Percentiles rank a stretch among this genome's conserved stretches.
Conservation (phyloP, 2,329 filamentous ascomycete species). For the Fusarium mundagurra region DNA sequence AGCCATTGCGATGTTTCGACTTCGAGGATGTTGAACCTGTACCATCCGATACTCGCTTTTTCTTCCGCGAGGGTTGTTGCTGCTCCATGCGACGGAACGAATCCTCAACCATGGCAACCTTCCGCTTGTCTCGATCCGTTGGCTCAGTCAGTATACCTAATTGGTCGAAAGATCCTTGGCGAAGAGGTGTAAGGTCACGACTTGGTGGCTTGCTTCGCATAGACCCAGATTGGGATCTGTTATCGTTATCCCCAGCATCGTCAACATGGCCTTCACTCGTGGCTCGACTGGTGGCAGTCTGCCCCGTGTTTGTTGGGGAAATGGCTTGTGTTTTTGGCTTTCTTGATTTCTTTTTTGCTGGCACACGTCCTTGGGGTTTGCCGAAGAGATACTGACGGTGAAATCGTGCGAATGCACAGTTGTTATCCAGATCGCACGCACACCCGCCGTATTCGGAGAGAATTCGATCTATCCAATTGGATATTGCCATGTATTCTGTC, state of each 20-base stretch:
- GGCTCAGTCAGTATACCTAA: conserved; percentile 70
- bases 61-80: conserved; percentile 66
- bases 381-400: conserved; percentile 64
- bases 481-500: conserved; percentile 68
- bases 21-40: conserved; percentile 48
- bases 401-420: conserved; percentile 72
- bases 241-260: conserved; percentile 64
- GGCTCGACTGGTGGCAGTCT: conserved; percentile 70
- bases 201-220: conserved; percentile 73
- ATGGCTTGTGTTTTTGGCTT: conserved; percentile 65
- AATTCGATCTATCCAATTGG: conserved; percentile 73
- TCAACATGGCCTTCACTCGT: conserved; percentile 70
- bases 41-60: conserved; percentile 70
- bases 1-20: conserved; percentile 53
- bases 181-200: conserved; percentile 70
- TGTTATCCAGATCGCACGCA: conserved; percentile 72
- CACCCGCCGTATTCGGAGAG: conserved; percentile 83
- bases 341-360: conserved; percentile 61
- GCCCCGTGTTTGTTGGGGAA: conserved; percentile 70
- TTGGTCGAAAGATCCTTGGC: conserved; percentile 69
- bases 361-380: conserved; percentile 54
- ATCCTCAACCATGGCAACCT: conserved; percentile 73
- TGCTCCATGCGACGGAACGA: conserved; percentile 71
- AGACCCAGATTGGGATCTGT: conserved; percentile 56
- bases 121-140: conserved; percentile 73